phyloP scores from a whole-genome alignment of 164 flowering plant species.

The Santalum album region DNA sequence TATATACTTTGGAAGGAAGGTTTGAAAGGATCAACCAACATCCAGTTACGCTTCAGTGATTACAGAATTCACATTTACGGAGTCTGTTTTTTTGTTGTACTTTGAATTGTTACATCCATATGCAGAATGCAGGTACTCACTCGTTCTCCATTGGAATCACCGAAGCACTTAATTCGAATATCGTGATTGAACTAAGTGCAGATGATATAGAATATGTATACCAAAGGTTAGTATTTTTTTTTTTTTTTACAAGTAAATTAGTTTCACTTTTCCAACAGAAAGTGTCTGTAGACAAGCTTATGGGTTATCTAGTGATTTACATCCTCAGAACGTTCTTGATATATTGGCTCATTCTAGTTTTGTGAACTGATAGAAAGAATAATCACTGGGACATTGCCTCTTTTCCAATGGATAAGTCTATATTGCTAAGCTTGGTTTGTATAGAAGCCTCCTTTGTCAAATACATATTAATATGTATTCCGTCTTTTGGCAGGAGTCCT shows the following conservation, averaged over 20 bases:
- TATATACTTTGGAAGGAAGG: conserved; percentile 76
- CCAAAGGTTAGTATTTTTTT: conserved; percentile 47
- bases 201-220: conserved; percentile 93
- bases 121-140: conserved; percentile 82
- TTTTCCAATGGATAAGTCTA: too few species aligned
- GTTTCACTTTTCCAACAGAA: too few species aligned
- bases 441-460: too few species aligned
- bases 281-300: too few species aligned
- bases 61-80: not conserved
- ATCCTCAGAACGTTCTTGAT: too few species aligned
- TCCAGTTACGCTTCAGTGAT: conserved; percentile 57
- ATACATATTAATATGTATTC: too few species aligned
- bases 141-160: conserved; percentile 87
- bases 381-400: too few species aligned
- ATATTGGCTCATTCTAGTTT: too few species aligned
- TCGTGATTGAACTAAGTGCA: conserved; percentile 75
- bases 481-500: conserved; percentile 61
- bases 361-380: too few species aligned
- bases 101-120: conserved; percentile 4
- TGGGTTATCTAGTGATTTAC: too few species aligned
- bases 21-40: conserved; percentile 90
- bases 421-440: too few species aligned
- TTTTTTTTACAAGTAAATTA: too few species aligned
- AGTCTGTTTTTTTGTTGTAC: not conserved
- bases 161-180: conserved; percentile 76